Percentiles rank a stretch among this genome's conserved stretches.
These are phyloP conservation scores for Pogostemon cablin DNA, from an alignment of 257 asterid species.

Conservation along the genomic window DNA sequence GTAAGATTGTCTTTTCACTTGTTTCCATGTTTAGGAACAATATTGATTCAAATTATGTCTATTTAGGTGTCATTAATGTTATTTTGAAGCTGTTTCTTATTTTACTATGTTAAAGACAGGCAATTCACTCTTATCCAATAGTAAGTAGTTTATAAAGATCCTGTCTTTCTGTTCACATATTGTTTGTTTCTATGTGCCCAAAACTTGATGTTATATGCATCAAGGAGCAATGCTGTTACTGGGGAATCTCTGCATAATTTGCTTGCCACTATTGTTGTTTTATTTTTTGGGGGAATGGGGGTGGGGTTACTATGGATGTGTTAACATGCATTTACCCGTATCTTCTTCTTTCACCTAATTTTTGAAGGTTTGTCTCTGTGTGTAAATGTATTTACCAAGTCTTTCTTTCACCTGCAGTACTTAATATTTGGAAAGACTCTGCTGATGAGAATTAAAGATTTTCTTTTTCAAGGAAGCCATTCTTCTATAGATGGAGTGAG, in stretches of 20 bases:
- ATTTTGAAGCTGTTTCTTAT: neutral
- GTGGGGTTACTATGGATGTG: neutral
- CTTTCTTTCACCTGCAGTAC: constrained; percentile 59
- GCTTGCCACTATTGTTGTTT: constrained; percentile 8
- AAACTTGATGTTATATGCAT: constrained; percentile 20
- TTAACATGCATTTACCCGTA: neutral
- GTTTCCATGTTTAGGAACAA: neutral
- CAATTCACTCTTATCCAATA: neutral
- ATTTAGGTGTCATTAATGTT: neutral
- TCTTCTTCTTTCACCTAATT: neutral
- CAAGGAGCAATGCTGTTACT: neutral
- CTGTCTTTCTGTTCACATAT: neutral
- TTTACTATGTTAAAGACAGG: neutral
- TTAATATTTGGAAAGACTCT: constrained; percentile 73
- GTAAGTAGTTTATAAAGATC: neutral
- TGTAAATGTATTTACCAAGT: constrained; percentile 23
- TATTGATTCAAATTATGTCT: neutral
- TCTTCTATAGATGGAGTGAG: constrained; percentile 50
- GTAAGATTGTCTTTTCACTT: neutral
- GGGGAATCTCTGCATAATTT: constrained; percentile 4
- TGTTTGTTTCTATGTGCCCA: constrained; percentile 4
- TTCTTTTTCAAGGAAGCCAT: constrained; percentile 52
- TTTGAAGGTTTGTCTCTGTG: neutral
- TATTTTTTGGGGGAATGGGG: neutral
- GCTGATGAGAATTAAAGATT: constrained; percentile 68